Percentiles rank a stretch among this genome's conserved stretches.
phyloP scores from a whole-genome alignment of 169 alveolate species.

The Theileria annulata region DNA sequence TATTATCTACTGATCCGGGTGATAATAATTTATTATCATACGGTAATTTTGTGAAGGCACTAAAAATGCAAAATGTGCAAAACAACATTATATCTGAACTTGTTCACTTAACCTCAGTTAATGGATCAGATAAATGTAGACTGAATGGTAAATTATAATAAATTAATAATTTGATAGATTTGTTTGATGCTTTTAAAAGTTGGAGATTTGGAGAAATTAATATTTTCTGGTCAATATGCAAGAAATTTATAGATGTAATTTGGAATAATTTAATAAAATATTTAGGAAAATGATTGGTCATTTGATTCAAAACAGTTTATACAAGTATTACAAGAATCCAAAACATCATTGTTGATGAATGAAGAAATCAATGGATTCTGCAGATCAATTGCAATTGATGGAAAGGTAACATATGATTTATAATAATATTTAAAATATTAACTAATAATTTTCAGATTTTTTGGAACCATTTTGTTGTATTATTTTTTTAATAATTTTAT shows the following conservation, averaged over 20 bases:
- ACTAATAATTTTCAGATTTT: background rate
- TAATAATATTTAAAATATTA: background rate
- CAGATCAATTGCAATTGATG: slow-evolving; percentile 44
- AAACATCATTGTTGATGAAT: slow-evolving; percentile 25
- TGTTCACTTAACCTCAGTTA: slow-evolving; percentile 3
- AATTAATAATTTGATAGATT: background rate
- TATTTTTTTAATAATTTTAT: slow-evolving; percentile 4
- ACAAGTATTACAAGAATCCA: slow-evolving; percentile 23
- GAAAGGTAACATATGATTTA: slow-evolving; percentile 4
- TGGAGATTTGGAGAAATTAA: slow-evolving; percentile 57
- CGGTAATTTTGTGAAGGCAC: slow-evolving; percentile 13
- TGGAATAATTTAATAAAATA: background rate
- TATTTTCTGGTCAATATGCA: slow-evolving; percentile 37
- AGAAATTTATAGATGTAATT: background rate
- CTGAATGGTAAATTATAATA: slow-evolving; percentile 9
- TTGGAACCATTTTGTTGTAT: slow-evolving; percentile 49
- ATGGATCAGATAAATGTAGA: slow-evolving; percentile 7
- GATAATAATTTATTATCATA: slow-evolving; percentile 10
- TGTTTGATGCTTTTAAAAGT: slow-evolving; percentile 23
- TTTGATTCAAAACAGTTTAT: slow-evolving; percentile 29
- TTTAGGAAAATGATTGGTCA: slow-evolving; percentile 15
- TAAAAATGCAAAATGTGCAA: slow-evolving; percentile 32
- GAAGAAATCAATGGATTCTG: slow-evolving; percentile 41
- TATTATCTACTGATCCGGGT: slow-evolving; percentile 15
- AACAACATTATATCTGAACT: slow-evolving; percentile 25